These are phyloP conservation scores for Leonotis leonurus DNA, from an alignment of 257 asterid species.

Conservation along the genomic window DNA sequence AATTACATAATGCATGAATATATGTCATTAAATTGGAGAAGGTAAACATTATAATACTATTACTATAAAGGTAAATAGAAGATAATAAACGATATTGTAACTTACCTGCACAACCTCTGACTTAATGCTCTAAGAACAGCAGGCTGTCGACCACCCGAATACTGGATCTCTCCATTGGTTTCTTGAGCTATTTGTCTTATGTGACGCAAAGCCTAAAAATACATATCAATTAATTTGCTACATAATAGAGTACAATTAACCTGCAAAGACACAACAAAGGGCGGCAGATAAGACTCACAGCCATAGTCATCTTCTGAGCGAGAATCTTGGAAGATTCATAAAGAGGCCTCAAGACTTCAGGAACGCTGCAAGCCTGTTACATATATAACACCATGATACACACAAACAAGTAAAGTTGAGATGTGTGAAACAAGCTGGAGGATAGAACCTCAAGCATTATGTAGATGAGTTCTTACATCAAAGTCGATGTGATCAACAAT, in stretches of 20 bases:
- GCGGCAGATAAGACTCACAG: conserved; percentile 39
- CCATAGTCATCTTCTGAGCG: conserved; percentile 95
- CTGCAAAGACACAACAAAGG: not conserved
- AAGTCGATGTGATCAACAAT: conserved; percentile 87
- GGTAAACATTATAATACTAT: not conserved
- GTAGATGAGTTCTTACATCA: conserved; percentile 39
- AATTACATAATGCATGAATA: too few relatives aligned
- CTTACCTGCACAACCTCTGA: conserved; percentile 79
- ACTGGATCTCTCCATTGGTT: conserved; percentile 79
- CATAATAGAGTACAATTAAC: not conserved
- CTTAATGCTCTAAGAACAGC: conserved; percentile 79
- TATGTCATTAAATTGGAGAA: too few relatives aligned
- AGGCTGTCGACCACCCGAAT: conserved; percentile 80
- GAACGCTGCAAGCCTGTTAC: conserved; percentile 72
- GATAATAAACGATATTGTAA: not conserved
- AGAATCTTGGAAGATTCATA: conserved; percentile 94
- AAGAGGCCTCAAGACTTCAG: conserved; percentile 91
- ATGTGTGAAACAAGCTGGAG: not conserved
- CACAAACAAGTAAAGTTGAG: not conserved
- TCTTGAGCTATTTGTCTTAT: conserved; percentile 89
- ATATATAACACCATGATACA: not conserved
- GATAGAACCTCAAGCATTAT: not conserved
- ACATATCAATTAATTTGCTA: not conserved
- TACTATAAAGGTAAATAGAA: not conserved
- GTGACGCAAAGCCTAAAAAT: conserved; percentile 66